These are phyloP conservation scores for Citrus sp. DNA, from an alignment of 345 rosid species.

Conservation along the genomic window DNA sequence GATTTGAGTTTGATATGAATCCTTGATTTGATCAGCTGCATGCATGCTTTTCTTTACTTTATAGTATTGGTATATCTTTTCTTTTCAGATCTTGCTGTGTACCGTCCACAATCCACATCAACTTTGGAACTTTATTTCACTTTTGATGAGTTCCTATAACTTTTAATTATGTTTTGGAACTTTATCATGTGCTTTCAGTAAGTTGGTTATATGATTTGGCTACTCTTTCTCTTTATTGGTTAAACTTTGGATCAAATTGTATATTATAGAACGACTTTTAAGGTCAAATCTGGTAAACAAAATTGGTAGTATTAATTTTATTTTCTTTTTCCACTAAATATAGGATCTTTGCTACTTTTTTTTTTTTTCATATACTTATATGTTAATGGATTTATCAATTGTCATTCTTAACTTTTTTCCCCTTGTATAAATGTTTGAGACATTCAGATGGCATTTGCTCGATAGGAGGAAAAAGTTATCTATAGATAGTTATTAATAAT, in stretches of 20 bases:
- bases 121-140: background rate
- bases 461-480: background rate
- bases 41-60: background rate
- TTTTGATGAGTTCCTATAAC: background rate
- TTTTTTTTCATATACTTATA: background rate
- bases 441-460: background rate
- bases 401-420: background rate
- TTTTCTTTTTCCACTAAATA: background rate
- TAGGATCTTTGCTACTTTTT: background rate
- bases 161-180: background rate
- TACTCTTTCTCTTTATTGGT: background rate
- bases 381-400: background rate
- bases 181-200: background rate
- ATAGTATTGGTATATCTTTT: background rate
- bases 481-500: background rate
- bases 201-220: background rate
- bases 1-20: constrained; percentile 1
- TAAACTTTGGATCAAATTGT: background rate
- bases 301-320: background rate
- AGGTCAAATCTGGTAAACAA: background rate
- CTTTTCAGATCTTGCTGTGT: background rate
- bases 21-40: background rate
- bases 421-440: background rate
- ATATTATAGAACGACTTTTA: background rate
- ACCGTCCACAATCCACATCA: background rate